Conservation (phyloP, 2,329 filamentous ascomycete species). For the Stagonosporopsis tanaceti region DNA sequence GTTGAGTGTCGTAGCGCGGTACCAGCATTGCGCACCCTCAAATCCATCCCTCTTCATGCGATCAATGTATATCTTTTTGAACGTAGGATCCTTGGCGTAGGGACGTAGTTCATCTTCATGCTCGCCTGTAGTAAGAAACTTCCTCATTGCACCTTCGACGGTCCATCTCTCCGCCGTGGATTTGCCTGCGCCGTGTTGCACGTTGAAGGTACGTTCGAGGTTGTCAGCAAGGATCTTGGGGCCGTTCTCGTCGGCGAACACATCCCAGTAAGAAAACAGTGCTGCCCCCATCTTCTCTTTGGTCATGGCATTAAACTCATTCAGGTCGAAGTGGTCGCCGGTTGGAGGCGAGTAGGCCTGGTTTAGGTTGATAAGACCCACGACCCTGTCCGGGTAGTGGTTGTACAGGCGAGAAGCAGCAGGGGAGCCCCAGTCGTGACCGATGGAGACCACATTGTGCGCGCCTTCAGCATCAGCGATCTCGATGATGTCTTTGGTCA, state of each 20-base stretch:
- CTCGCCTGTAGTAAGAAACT: slow-evolving; percentile 28
- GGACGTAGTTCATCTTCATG: slow-evolving; percentile 28
- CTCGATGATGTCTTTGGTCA: slow-evolving; percentile 37
- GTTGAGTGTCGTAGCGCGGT: slow-evolving; percentile 38
- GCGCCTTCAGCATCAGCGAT: slow-evolving; percentile 37
- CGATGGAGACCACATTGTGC: slow-evolving; percentile 51
- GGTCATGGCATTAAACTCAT: slow-evolving; percentile 42
- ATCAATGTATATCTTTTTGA: slow-evolving; percentile 47
- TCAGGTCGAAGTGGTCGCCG: slow-evolving; percentile 48
- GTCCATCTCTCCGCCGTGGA: slow-evolving; percentile 52
- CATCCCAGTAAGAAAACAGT: slow-evolving; percentile 56
- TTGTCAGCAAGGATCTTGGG: slow-evolving; percentile 50
- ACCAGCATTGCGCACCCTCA: slow-evolving; percentile 50
- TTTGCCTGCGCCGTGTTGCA: slow-evolving; percentile 42
- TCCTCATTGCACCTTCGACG: slow-evolving; percentile 45
- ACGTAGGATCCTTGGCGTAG: slow-evolving; percentile 44
- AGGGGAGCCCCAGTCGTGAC: slow-evolving; percentile 60
- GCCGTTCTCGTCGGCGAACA: slow-evolving; percentile 54
- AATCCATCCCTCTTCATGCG: slow-evolving; percentile 46
- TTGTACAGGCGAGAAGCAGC: slow-evolving; percentile 54
- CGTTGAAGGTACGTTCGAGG: slow-evolving; percentile 50
- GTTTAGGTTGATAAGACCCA: slow-evolving; percentile 55
- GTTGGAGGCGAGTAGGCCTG: slow-evolving; percentile 53
- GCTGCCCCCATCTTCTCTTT: slow-evolving; percentile 50
- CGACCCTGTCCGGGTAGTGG: slow-evolving; percentile 52